Evolutionary conservation across 176 grass and related monocot genomes (phyloP), one percentile per base, ranked within the genome.

Genomic region (Bothriochloa decipiens): DNA sequence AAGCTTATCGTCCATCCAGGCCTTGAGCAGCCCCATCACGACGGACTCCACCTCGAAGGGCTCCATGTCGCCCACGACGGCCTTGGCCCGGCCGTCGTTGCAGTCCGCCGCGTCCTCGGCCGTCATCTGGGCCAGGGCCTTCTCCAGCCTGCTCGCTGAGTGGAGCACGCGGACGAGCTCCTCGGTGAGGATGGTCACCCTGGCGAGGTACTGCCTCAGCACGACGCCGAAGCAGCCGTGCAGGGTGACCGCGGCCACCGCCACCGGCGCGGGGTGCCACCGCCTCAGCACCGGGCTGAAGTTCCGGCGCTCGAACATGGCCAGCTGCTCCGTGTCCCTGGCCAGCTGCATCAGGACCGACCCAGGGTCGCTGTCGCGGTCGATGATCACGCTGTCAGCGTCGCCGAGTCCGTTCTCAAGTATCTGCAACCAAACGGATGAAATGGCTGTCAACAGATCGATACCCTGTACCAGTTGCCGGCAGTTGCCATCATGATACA

Each of bases 1-100:
- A 12, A 98, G 86, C 81, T 86, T 87, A 42, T 98, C 93, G 33
- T 94, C 93, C 83, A 98, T 94, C 96, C 96, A 98, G 70, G 70
- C 73, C 88, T 95, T 98, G 83, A 94, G 85, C 84, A 98, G 74
- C 2, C 89, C 84, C 69, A 95, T 85, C 1, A 98, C 86, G 45
- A 95, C 76, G 25, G 89, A 83, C 78, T 95, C 96, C 35, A 98
- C 96, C 76, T 98, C 91, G 77, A 91, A 98, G 14, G 91, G 91
- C 25, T 87, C 85, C 87, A 98, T 98, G 83, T 98, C 96, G 32
- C 86, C 92, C 42, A 94, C 88, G 8, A 95, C 68, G 7, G 65
- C 83, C 84, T 93, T 98, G 13, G 87, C 91, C 1, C 84, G 79
- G 4, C 86, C 91, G 65, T 98, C 89, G 8, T 81, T 45, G 77